phyloP scores from a whole-genome alignment of 305 asterid species.

The Fraxinus ornus region DNA sequence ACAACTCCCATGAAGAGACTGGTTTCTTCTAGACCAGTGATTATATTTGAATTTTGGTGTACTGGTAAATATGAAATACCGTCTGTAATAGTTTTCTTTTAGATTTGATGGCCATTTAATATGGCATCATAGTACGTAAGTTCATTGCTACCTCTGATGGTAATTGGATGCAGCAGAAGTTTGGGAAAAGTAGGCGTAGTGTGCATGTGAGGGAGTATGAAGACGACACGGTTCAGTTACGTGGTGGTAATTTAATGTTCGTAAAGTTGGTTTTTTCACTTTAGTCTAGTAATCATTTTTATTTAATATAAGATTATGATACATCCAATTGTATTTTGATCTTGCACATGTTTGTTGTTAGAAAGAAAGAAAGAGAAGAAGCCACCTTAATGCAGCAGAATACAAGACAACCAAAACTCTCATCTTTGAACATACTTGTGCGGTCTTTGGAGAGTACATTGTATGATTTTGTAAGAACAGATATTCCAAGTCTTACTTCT shows the following conservation, averaged over 20 bases:
- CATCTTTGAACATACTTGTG: too few relatives aligned
- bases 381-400: too few relatives aligned
- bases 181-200: background rate
- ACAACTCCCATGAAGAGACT: too few relatives aligned
- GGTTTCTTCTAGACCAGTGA: background rate
- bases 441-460: too few relatives aligned
- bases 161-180: background rate
- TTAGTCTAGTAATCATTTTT: background rate
- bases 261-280: background rate
- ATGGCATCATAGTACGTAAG: background rate
- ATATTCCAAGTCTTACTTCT: too few relatives aligned
- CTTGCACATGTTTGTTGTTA: too few relatives aligned
- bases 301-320: too few relatives aligned
- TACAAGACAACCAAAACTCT: too few relatives aligned
- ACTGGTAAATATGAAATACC: background rate
- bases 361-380: too few relatives aligned
- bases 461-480: too few relatives aligned
- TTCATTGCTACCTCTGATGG: background rate
- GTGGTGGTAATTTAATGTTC: background rate
- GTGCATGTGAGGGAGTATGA: background rate
- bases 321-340: too few relatives aligned
- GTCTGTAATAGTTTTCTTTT: background rate
- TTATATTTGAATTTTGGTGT: background rate
- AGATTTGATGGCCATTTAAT: background rate
- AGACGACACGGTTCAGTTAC: background rate